Conservation (phyloP, 352 stramenopile species). For the Pythium coloratum region DNA sequence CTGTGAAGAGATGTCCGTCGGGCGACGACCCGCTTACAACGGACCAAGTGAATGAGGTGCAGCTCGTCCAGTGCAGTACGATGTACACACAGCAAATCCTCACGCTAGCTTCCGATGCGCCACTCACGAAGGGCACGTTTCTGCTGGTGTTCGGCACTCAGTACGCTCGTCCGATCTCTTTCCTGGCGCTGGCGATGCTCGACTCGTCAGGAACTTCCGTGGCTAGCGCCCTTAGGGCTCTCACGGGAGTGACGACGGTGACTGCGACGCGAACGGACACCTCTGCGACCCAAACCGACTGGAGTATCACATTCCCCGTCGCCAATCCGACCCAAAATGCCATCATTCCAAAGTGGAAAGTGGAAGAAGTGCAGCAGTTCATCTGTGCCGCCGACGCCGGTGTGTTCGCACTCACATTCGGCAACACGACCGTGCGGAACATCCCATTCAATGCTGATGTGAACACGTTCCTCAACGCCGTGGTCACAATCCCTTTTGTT, state of each 20-base stretch:
- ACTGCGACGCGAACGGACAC: conserved; percentile 38
- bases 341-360: conserved; percentile 51
- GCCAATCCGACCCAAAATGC: conserved; percentile 52
- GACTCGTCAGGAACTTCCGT: conserved; percentile 55
- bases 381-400: conserved; percentile 69
- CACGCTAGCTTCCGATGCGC: conserved; percentile 42
- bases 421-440: conserved; percentile 46
- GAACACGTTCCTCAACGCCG: conserved; percentile 49
- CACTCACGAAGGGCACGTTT: conserved; percentile 58
- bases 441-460: conserved; percentile 62
- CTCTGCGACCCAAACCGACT: conserved; percentile 38
- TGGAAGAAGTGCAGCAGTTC: conserved; percentile 75
- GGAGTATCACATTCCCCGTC: conserved; percentile 51
- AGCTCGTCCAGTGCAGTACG: conserved; percentile 58
- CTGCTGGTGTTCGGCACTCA: conserved; percentile 58
- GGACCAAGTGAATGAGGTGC: conserved; percentile 56
- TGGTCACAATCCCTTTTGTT: conserved; percentile 48
- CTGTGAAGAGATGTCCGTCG: conserved; percentile 54
- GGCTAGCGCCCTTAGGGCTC: conserved; percentile 41
- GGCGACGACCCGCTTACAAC: conserved; percentile 76
- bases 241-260: conserved; percentile 40
- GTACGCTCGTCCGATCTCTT: conserved; percentile 65
- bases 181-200: conserved; percentile 43
- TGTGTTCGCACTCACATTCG: conserved; percentile 59
- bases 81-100: conserved; percentile 64